These are phyloP conservation scores for Ogataea naganishii DNA, from an alignment of 805 yeast genomes.

Conservation along the genomic window DNA sequence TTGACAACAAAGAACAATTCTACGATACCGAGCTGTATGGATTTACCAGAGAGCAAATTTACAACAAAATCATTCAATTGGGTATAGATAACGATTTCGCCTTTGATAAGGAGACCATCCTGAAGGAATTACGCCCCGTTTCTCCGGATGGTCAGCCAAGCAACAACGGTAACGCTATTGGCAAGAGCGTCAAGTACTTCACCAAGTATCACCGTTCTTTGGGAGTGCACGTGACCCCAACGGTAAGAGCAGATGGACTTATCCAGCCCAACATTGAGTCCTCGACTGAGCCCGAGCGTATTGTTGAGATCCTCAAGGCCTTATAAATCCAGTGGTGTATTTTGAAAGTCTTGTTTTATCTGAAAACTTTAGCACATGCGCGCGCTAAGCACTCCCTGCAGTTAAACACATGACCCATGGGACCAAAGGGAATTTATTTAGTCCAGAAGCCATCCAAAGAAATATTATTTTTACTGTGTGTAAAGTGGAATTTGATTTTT, in stretches of 20 bases:
- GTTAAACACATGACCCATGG: too few species aligned
- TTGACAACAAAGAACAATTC: slow-evolving; percentile 43
- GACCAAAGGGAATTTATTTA: too few species aligned
- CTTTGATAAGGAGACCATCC: slow-evolving; percentile 24
- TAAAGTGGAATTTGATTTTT: too few species aligned
- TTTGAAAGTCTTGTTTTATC: too few species aligned
- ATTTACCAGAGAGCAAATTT: slow-evolving; percentile 46
- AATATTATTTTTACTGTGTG: too few species aligned
- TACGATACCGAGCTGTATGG: slow-evolving; percentile 54
- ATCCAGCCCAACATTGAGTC: slow-evolving; percentile 50
- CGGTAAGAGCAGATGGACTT: slow-evolving; percentile 65
- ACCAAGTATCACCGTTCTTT: slow-evolving; percentile 65
- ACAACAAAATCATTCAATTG: slow-evolving; percentile 41
- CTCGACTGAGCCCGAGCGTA: slow-evolving; percentile 41
- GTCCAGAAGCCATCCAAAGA: too few species aligned
- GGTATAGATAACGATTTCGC: slow-evolving; percentile 27
- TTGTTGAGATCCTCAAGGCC: slow-evolving; percentile 31
- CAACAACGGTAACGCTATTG: slow-evolving; percentile 52
- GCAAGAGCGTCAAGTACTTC: slow-evolving; percentile 63
- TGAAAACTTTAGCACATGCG: too few species aligned
- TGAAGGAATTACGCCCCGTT: slow-evolving; percentile 26
- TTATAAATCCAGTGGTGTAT: too few species aligned
- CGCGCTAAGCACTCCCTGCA: too few species aligned
- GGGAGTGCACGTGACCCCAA: slow-evolving; percentile 82
- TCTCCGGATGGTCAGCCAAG: slow-evolving; percentile 23